Conservation (phyloP, 345 rosid species). For the Raphanus raphanistrum region DNA sequence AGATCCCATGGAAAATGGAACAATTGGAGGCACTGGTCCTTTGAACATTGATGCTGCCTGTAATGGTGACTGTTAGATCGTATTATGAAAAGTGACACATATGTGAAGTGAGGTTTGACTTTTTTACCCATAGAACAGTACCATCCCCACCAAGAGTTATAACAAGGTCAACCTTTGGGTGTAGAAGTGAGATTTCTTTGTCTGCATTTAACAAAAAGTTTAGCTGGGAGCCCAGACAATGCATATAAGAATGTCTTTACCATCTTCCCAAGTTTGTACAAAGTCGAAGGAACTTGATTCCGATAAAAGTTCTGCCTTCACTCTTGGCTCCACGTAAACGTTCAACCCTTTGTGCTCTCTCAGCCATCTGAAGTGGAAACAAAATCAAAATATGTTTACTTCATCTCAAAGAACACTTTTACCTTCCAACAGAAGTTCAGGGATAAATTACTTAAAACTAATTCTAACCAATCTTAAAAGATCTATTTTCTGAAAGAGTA, state of each 20-base stretch:
- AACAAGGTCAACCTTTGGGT: conserved; percentile 83
- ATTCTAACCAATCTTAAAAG: too few species aligned
- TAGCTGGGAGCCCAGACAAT: not conserved
- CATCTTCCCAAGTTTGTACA: conserved; percentile 89
- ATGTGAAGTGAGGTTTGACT: not conserved
- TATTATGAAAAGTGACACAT: not conserved
- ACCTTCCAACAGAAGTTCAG: conserved; percentile 2
- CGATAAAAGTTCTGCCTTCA: conserved; percentile 64
- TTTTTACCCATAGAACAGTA: conserved; percentile 87
- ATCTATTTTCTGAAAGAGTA: not conserved
- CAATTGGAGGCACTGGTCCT: conserved; percentile 97
- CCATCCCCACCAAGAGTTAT: conserved; percentile 99
- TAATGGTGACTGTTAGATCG: conserved; percentile 27
- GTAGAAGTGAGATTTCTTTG: conserved; percentile 63
- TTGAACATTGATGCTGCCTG: conserved; percentile 98
- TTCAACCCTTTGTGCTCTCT: conserved; percentile 64
- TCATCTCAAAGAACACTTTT: conserved; percentile 12
- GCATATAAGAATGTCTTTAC: conserved; percentile 43
- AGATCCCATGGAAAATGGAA: conserved; percentile 94
- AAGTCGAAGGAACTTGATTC: conserved; percentile 77
- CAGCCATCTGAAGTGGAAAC: conserved; percentile 73
- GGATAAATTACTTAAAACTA: conserved; percentile 5
- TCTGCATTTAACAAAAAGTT: conserved; percentile 49
- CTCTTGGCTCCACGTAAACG: conserved; percentile 86
- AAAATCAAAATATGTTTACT: conserved; percentile 21